Percentiles rank a stretch among this genome's conserved stretches.
phyloP scores from a whole-genome alignment of 306 rosid genomes.

The Citrullus mucosospermus region DNA sequence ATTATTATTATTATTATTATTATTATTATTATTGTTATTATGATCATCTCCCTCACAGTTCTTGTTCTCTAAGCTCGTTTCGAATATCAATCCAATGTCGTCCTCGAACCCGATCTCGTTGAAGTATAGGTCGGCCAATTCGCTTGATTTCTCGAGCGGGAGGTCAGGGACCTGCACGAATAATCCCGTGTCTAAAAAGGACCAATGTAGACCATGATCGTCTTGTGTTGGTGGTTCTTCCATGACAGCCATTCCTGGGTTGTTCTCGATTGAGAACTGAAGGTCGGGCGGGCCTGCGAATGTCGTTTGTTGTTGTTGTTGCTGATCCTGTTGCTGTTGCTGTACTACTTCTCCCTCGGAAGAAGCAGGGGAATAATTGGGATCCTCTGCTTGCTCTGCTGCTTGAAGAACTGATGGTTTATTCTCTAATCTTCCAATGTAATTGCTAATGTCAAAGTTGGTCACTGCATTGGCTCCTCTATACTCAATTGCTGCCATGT shows the following conservation, averaged over 20 bases:
- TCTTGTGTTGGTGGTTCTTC: slow-evolving; percentile 17
- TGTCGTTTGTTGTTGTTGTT: neutral
- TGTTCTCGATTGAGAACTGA: slow-evolving; percentile 17
- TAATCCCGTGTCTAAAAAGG: slow-evolving; percentile 31
- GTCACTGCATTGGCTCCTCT: slow-evolving; percentile 90
- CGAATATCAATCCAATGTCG: slow-evolving; percentile 40
- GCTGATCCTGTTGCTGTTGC: slow-evolving; percentile 1
- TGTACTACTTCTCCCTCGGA: slow-evolving; percentile 17
- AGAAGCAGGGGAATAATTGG: slow-evolving; percentile 14
- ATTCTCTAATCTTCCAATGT: slow-evolving; percentile 28
- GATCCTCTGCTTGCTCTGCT: slow-evolving; percentile 9
- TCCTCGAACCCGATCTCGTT: slow-evolving; percentile 45
- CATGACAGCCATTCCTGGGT: slow-evolving; percentile 23
- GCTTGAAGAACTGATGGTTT: neutral
- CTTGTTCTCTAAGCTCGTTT: slow-evolving; percentile 14
- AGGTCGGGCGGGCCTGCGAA: neutral
- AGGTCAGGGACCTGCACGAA: slow-evolving; percentile 22
- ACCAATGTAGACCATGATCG: slow-evolving; percentile 37
- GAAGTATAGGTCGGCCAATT: slow-evolving; percentile 25
- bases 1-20: neutral
- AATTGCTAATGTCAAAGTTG: slow-evolving; percentile 64
- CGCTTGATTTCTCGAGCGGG: slow-evolving; percentile 17
- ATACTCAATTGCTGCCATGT: slow-evolving; percentile 74
- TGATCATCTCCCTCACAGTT: neutral
- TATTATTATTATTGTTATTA: no score